Percentiles rank a stretch among this genome's conserved stretches.
These are phyloP conservation scores for Termitomyces sp. DNA, from an alignment of 768 basidiomycete genomes.

Conservation along the genomic window DNA sequence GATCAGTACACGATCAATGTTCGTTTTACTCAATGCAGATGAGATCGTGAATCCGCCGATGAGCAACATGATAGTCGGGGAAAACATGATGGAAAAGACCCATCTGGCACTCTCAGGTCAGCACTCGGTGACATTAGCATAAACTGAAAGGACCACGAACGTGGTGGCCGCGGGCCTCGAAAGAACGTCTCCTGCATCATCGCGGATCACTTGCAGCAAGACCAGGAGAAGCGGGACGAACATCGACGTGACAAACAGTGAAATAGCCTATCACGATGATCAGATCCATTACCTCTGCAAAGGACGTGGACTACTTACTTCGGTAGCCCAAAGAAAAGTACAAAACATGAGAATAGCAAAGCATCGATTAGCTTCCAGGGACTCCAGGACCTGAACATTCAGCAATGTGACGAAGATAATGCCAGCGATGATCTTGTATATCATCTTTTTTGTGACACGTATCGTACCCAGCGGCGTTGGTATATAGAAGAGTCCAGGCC, in stretches of 20 bases:
- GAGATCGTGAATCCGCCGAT: slow-evolving; percentile 98
- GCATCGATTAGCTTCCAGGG: slow-evolving; percentile 77
- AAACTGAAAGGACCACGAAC: slow-evolving; percentile 34
- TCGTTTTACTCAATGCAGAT: slow-evolving; percentile 91
- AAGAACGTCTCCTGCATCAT: slow-evolving; percentile 48
- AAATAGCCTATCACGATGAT: slow-evolving; percentile 66
- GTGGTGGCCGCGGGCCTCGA: slow-evolving; percentile 71
- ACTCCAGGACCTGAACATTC: slow-evolving; percentile 52
- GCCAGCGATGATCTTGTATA: slow-evolving; percentile 54
- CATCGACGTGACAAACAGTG: slow-evolving; percentile 94
- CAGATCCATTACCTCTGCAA: background rate
- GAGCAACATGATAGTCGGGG: slow-evolving; percentile 96
- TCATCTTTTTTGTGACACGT: slow-evolving; percentile 55
- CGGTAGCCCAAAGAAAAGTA: slow-evolving; percentile 94
- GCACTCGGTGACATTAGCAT: background rate
- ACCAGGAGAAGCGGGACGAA: slow-evolving; percentile 85
- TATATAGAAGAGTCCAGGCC: slow-evolving; percentile 45
- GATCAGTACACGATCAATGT: slow-evolving; percentile 88
- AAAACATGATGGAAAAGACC: slow-evolving; percentile 94
- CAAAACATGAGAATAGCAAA: slow-evolving; percentile 87
- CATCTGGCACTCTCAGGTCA: slow-evolving; percentile 40
- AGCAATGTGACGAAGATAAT: slow-evolving; percentile 55
- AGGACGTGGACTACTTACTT: slow-evolving; percentile 44
- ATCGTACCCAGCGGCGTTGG: slow-evolving; percentile 64
- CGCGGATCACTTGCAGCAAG: slow-evolving; percentile 72